Percentiles rank a stretch among this genome's conserved stretches.
These are phyloP conservation scores for Colletotrichum siamense DNA, from an alignment of 2,329 filamentous ascomycete genomes.

Conservation along the genomic window DNA sequence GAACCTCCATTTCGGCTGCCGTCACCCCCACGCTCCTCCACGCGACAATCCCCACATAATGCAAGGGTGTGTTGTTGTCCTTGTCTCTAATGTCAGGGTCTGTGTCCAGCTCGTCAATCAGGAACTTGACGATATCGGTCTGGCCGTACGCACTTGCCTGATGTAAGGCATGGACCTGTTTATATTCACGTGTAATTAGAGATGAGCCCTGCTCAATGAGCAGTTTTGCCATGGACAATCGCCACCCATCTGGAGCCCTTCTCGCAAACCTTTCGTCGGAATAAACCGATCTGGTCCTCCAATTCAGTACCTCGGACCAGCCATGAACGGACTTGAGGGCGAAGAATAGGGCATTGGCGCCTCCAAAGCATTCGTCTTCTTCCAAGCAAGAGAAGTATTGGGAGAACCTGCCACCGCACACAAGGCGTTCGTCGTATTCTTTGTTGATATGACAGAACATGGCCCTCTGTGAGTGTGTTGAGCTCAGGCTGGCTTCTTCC, in stretches of 20 bases:
- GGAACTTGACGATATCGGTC: background rate
- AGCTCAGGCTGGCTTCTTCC: background rate
- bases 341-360: background rate
- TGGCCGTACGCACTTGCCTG: background rate
- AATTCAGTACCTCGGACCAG: background rate
- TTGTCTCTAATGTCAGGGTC: background rate
- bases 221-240: background rate
- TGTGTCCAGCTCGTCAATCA: background rate
- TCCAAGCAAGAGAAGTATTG: no score
- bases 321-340: background rate
- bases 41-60: background rate
- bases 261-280: background rate
- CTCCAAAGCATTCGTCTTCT: background rate
- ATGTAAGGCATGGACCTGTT: background rate
- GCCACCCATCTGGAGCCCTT: background rate
- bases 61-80: background rate
- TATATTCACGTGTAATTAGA: rapidly evolving
- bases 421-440: no score
- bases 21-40: no score
- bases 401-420: no score
- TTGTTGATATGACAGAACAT: background rate
- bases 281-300: background rate
- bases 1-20: no score
- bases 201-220: background rate
- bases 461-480: background rate